Evolutionary conservation across 345 rosid species (phyloP), one percentile per base, ranked within the genome.

Genomic region (Populus deltoides): DNA sequence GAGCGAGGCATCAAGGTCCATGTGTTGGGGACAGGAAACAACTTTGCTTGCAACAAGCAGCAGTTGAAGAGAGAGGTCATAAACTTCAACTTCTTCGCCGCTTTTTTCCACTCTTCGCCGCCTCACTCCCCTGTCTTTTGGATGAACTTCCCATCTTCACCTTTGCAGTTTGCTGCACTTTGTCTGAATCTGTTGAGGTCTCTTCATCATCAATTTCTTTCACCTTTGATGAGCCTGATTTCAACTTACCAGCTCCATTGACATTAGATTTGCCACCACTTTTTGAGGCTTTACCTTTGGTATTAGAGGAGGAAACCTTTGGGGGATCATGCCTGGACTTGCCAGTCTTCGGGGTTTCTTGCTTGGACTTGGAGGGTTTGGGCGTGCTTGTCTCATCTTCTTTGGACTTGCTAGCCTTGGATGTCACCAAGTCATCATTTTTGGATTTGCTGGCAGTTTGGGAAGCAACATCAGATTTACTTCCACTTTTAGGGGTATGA

Each of bases 71-170:
- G 51, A 7, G 70, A 27, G 13, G 45, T 29, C 74, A 3, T 55
- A 45, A 68, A 71, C 36, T 65, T 75, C 72, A 75, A 78, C 75
- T 81, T 82, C 93, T 86, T 78, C 85, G 84, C 71, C 93, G 90
- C 84, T 89, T 93, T 79, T 88, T 91, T 47, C 88, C 89, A 4
- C 90, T 83, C 81, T 87, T 90, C 0, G 66, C 45, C 63, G 69
- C 45, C 68, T 85, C 92, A 61, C 87, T 88, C 76, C 87, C 90
- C 53, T 33, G 90, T 17, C 81, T 82, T 87, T 86, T 93, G 20
- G 87, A 75, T 63, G 88, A 82, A 79, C 80, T 74, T 20, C 83
- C 71, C 29, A 82, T 49, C 77, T 90, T 88, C 65, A 83, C 84
- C 81, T 91, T 89, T 0, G 70, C 72, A 73, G 73, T 82, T 84